phyloP scores from a whole-genome alignment of 140 eudicot genomes.

The Stevia rebaudiana region DNA sequence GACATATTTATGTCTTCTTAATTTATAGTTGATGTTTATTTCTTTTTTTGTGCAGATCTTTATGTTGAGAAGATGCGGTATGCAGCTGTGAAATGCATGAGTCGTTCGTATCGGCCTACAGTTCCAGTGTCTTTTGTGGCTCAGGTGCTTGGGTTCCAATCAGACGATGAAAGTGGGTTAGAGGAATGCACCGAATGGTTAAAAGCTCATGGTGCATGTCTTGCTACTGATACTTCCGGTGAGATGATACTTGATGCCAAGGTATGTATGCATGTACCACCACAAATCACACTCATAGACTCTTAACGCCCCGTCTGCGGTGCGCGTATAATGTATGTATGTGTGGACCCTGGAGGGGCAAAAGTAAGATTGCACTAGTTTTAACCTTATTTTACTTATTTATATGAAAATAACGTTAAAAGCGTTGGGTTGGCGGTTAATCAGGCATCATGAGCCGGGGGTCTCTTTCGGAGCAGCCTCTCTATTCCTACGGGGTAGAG shows the following conservation, averaged over 20 bases:
- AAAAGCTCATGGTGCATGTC: slow-evolving; percentile 91
- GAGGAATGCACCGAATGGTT: slow-evolving; percentile 94
- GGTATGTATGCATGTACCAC: slow-evolving; percentile 58
- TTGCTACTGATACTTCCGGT: slow-evolving; percentile 50
- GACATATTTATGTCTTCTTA: background rate
- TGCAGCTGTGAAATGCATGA: slow-evolving; percentile 81
- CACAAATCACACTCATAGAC: too few species aligned
- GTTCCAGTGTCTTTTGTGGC: slow-evolving; percentile 77
- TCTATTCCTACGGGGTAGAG: too few species aligned
- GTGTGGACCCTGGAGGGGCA: too few species aligned
- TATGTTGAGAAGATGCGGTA: slow-evolving; percentile 92
- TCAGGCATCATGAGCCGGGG: too few species aligned
- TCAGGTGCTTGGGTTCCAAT: slow-evolving; percentile 72
- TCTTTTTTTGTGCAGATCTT: slow-evolving; percentile 47
- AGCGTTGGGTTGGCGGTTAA: too few species aligned
- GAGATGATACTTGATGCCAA: slow-evolving; percentile 77
- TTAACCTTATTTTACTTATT: too few species aligned
- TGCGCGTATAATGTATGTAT: too few species aligned
- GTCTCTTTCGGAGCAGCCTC: too few species aligned
- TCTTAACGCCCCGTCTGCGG: too few species aligned
- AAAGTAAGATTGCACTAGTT: too few species aligned
- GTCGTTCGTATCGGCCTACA: slow-evolving; percentile 92
- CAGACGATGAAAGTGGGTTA: slow-evolving; percentile 49
- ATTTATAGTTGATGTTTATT: background rate
- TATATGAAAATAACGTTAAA: too few species aligned